phyloP scores from a whole-genome alignment of 1,284 basidiomycete genomes.

The Boletus calvinii region DNA sequence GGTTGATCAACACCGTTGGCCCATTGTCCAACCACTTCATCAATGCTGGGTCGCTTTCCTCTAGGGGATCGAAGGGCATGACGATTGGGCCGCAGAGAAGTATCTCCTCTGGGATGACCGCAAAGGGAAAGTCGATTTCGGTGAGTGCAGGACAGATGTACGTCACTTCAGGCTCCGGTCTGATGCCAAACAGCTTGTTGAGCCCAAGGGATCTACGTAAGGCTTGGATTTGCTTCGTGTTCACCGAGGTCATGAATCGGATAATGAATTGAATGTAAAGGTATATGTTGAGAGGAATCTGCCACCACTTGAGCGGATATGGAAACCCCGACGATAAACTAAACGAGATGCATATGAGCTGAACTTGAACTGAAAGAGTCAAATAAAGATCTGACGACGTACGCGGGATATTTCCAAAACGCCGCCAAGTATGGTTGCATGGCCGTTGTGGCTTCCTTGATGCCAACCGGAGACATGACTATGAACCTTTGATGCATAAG shows the following conservation, averaged over 20 bases:
- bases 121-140: slow-evolving; percentile 1
- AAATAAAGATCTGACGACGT: neutral
- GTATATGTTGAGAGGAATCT: slow-evolving; percentile 16
- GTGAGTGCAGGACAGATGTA: slow-evolving; percentile 7
- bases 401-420: slow-evolving; percentile 15
- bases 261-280: slow-evolving; percentile 1
- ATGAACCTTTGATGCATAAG: slow-evolving; percentile 5
- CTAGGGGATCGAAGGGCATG: slow-evolving; percentile 12
- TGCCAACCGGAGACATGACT: slow-evolving; percentile 4
- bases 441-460: neutral
- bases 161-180: neutral
- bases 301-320: slow-evolving; percentile 16
- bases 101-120: slow-evolving; percentile 5
- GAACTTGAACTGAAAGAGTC: too few relatives aligned
- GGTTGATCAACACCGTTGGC: slow-evolving; percentile 12
- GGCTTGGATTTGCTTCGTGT: neutral
- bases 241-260: neutral
- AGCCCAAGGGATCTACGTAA: slow-evolving; percentile 6
- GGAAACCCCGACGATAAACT: slow-evolving; percentile 2
- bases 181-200: neutral
- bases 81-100: slow-evolving; percentile 12
- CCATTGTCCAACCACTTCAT: slow-evolving; percentile 17
- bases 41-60: slow-evolving; percentile 9
- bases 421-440: neutral
- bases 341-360: neutral